phyloP scores from a whole-genome alignment of 805 yeast genomes.

The Candida tallmaniae region DNA sequence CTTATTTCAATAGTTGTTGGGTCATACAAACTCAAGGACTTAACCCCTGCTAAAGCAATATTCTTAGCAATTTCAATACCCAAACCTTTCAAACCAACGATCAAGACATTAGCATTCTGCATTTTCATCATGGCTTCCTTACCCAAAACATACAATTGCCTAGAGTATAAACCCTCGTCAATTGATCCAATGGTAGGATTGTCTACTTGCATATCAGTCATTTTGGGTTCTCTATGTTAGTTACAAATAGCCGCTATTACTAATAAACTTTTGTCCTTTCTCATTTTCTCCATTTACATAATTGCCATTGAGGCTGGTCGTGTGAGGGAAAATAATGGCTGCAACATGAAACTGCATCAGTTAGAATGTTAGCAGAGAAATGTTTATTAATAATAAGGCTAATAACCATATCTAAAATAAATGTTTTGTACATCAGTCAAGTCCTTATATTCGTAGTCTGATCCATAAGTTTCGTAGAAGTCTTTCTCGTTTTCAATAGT shows the following conservation, averaged over 20 bases:
- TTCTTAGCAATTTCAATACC: conserved; percentile 97
- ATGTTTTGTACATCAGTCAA: conserved; percentile 56
- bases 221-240: neutral
- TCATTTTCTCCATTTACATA: no score
- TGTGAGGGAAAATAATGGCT: no score
- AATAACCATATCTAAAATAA: conserved; percentile 52
- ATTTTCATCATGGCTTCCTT: conserved; percentile 97
- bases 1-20: conserved; percentile 60
- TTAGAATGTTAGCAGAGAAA: no score
- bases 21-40: conserved; percentile 81
- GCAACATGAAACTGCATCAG: no score
- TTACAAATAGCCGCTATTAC: no score
- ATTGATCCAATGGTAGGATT: conserved; percentile 46
- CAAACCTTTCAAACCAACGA: conserved; percentile 86
- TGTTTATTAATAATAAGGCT: conserved; percentile 3
- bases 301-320: neutral
- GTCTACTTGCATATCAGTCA: conserved; percentile 38
- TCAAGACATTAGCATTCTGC: conserved; percentile 89
- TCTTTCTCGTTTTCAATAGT: conserved; percentile 13
- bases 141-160: conserved; percentile 94
- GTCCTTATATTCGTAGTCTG: conserved; percentile 48
- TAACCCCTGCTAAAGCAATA: conserved; percentile 95
- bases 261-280: no score
- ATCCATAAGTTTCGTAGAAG: conserved; percentile 13
- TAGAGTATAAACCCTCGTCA: conserved; percentile 92